A percentile compares a stretch with the other conserved stretches of the same genome.
phyloP scores from a whole-genome alignment of 2,329 filamentous ascomycete genomes.

The Alternaria conjuncta region DNA sequence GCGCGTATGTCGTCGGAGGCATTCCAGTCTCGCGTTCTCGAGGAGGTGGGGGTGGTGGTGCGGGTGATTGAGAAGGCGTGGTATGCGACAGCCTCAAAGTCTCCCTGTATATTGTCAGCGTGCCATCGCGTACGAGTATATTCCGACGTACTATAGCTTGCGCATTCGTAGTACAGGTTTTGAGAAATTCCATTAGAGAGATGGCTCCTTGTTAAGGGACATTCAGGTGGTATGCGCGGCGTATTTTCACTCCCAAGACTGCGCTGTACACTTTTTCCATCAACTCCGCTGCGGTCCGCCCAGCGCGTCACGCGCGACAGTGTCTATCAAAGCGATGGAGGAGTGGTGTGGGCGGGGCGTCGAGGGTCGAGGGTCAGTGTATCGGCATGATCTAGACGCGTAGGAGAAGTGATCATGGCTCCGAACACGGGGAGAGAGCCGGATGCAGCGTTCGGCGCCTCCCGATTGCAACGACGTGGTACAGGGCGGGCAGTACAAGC shows the following conservation, averaged over 20 bases:
- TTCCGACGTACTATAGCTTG: constrained; percentile 42
- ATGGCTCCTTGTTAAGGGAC: constrained; percentile 44
- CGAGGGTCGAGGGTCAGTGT: constrained; percentile 24
- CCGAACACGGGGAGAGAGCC: constrained; percentile 12
- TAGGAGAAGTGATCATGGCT: constrained; percentile 33
- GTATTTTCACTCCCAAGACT: constrained; percentile 41
- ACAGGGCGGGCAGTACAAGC: neutral
- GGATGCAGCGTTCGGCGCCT: neutral
- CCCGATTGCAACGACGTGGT: neutral
- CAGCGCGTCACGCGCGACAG: constrained; percentile 22
- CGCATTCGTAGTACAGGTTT: constrained; percentile 47
- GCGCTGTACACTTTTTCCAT: constrained; percentile 47
- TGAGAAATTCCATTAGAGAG: constrained; percentile 51
- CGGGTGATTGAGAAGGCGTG: constrained; percentile 44
- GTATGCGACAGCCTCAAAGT: constrained; percentile 47
- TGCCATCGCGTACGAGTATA: neutral
- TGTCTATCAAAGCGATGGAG: constrained; percentile 11
- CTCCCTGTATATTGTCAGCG: constrained; percentile 38
- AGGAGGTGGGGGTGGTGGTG: constrained; percentile 20
- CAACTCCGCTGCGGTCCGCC: constrained; percentile 37
- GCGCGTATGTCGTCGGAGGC: constrained; percentile 37
- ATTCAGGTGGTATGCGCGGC: constrained; percentile 46
- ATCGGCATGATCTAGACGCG: constrained; percentile 33
- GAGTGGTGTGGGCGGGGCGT: constrained; percentile 5
- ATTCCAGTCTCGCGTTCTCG: constrained; percentile 21